These are phyloP conservation scores for Debaryomyces tyrocola DNA, from an alignment of 805 yeast genomes.

Conservation along the genomic window DNA sequence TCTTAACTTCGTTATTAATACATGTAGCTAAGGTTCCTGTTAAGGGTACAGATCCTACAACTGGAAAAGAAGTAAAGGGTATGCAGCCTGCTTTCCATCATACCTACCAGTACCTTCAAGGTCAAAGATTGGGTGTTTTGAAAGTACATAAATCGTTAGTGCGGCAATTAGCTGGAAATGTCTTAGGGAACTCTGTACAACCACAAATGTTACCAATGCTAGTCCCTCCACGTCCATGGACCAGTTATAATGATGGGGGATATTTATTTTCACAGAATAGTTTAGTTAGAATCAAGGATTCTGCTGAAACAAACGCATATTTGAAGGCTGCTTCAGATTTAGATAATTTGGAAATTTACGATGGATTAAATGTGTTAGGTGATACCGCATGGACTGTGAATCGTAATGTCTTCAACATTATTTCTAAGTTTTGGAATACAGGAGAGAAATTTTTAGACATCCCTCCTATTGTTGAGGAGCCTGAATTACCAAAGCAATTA, in stretches of 20 bases:
- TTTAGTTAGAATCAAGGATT: conserved; percentile 75
- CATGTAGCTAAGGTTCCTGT: conserved; percentile 84
- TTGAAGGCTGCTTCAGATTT: conserved; percentile 79
- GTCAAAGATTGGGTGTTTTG: conserved; percentile 79
- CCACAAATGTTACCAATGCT: conserved; percentile 95
- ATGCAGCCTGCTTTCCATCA: conserved; percentile 90
- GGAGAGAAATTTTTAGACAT: conserved; percentile 74
- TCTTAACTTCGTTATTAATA: conserved; percentile 69
- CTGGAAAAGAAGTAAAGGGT: conserved; percentile 65
- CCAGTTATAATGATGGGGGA: conserved; percentile 80
- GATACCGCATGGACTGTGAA: conserved; percentile 92
- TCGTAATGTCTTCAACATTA: conserved; percentile 60
- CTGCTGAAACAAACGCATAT: conserved; percentile 89
- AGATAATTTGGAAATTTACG: conserved; percentile 63
- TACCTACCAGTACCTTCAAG: conserved; percentile 76
- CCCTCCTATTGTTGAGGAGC: conserved; percentile 48
- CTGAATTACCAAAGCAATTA: conserved; percentile 47
- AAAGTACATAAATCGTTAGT: conserved; percentile 71
- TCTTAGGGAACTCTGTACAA: conserved; percentile 62
- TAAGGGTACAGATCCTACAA: conserved; percentile 75
- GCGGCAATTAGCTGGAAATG: conserved; percentile 64
- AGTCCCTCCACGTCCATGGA: conserved; percentile 88
- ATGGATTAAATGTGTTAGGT: conserved; percentile 85
- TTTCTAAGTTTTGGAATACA: conserved; percentile 83
- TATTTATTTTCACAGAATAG: conserved; percentile 63